phyloP scores from a whole-genome alignment of 75 land plant species.

The Pinus tabuliformis region DNA sequence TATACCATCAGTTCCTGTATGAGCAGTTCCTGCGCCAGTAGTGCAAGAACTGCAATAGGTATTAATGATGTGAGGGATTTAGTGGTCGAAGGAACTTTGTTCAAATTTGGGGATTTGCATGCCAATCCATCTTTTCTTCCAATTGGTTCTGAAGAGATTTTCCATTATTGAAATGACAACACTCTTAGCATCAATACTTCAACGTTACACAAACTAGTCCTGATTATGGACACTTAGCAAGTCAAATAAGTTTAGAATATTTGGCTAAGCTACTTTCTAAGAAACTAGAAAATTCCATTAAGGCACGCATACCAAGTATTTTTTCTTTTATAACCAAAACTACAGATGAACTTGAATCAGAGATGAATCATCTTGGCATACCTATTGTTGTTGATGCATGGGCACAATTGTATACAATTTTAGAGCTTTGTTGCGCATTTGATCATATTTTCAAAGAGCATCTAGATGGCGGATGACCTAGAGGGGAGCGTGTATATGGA shows the following conservation, averaged over 20 bases:
- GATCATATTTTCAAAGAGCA: slow-evolving; percentile 86
- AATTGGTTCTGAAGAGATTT: too few relatives aligned
- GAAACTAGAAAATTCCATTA: slow-evolving; percentile 81
- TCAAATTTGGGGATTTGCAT: too few relatives aligned
- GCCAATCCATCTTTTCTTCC: too few relatives aligned
- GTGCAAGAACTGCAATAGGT: too few relatives aligned
- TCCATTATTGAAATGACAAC: too few relatives aligned
- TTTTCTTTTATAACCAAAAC: slow-evolving; percentile 64
- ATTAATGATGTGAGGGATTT: too few relatives aligned
- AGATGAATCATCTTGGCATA: slow-evolving; percentile 74
- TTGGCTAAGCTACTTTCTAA: slow-evolving; percentile 84
- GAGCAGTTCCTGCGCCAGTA: too few relatives aligned
- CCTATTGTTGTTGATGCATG: slow-evolving; percentile 86
- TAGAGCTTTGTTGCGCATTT: slow-evolving; percentile 94
- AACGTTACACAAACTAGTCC: slow-evolving; percentile 37
- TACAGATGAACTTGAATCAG: slow-evolving; percentile 77
- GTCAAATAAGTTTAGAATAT: slow-evolving; percentile 80
- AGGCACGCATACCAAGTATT: slow-evolving; percentile 75
- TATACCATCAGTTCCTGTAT: too few relatives aligned
- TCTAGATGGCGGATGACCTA: slow-evolving; percentile 91
- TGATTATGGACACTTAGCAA: slow-evolving; percentile 70
- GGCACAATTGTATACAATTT: slow-evolving; percentile 86
- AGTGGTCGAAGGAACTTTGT: too few relatives aligned
- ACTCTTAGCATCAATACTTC: too few relatives aligned
- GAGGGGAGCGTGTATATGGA: slow-evolving; percentile 81